These are phyloP conservation scores for Knufia fluminis DNA, from an alignment of 2,329 filamentous ascomycete genomes.

Conservation along the genomic window DNA sequence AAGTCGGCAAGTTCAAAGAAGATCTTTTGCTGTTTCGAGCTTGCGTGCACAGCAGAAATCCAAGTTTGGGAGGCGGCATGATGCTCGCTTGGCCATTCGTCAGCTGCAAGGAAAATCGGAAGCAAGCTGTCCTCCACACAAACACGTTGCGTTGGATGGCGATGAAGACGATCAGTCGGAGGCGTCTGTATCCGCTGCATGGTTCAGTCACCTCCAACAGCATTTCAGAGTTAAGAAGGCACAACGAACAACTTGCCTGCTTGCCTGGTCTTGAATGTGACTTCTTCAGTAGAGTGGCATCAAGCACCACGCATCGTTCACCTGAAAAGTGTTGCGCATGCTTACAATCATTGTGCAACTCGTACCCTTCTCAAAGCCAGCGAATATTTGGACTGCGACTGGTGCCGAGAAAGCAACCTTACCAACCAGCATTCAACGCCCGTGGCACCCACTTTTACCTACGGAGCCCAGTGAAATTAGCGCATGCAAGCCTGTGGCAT, in stretches of 20 bases:
- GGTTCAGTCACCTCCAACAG: neutral
- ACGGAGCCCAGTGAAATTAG: no score
- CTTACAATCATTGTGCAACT: no score
- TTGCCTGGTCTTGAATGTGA: neutral
- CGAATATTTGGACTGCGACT: no score
- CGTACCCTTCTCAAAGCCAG: no score
- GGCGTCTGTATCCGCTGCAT: neutral
- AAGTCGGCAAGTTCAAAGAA: neutral
- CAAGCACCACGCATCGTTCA: no score
- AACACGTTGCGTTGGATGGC: neutral
- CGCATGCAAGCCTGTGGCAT: neutral
- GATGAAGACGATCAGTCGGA: neutral
- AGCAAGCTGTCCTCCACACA: neutral
- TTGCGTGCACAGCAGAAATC: neutral
- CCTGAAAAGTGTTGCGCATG: no score
- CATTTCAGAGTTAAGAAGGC: no score
- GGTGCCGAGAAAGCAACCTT: no score
- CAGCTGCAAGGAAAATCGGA: neutral
- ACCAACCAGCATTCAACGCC: neutral
- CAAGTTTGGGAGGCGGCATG: neutral
- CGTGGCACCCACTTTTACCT: neutral
- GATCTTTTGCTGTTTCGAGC: neutral
- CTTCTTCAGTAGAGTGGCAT: neutral
- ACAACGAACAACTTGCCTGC: neutral
- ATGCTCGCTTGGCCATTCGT: neutral